Percentiles rank a stretch among this genome's conserved stretches.
phyloP scores from a whole-genome alignment of 257 asterid genomes.

The Ajuga chamaepitys region DNA sequence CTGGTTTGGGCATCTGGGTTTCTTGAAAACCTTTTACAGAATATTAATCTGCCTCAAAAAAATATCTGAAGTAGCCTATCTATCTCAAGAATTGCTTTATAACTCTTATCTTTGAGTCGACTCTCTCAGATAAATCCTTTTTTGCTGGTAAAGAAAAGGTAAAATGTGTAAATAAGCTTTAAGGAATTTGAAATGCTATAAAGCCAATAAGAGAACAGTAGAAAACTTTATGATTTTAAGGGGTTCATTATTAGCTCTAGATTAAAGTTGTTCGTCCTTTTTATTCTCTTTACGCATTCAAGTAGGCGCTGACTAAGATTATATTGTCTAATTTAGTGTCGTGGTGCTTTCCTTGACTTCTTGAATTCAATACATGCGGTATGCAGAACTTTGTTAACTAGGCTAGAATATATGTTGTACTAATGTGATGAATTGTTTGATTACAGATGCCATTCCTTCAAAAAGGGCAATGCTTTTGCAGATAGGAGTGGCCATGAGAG shows the following conservation, averaged over 20 bases:
- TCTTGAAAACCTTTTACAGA: not conserved
- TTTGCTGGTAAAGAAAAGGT: not conserved
- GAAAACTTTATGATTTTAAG: not conserved
- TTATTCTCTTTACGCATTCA: not conserved
- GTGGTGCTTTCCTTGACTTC: not conserved
- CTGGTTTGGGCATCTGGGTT: not conserved
- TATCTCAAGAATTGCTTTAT: not conserved
- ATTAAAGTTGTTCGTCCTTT: not conserved
- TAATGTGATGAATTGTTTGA: constrained; percentile 22
- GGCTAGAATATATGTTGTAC: constrained; percentile 1
- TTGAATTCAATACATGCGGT: not conserved
- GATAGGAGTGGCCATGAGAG: constrained; percentile 93
- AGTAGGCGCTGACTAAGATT: not conserved
- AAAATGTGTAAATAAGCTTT: not conserved
- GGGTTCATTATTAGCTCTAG: not conserved
- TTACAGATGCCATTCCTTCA: constrained; percentile 82
- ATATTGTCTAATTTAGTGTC: not conserved
- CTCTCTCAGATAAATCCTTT: not conserved
- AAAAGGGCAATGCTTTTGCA: constrained; percentile 83
- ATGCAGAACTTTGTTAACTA: not conserved
- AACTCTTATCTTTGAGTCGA: not conserved
- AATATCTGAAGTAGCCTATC: not conserved
- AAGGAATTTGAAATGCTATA: not conserved
- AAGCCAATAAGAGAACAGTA: not conserved
- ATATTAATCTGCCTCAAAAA: not conserved